phyloP scores from a whole-genome alignment of 352 stramenopile genomes.

The Phytophthora meadii region DNA sequence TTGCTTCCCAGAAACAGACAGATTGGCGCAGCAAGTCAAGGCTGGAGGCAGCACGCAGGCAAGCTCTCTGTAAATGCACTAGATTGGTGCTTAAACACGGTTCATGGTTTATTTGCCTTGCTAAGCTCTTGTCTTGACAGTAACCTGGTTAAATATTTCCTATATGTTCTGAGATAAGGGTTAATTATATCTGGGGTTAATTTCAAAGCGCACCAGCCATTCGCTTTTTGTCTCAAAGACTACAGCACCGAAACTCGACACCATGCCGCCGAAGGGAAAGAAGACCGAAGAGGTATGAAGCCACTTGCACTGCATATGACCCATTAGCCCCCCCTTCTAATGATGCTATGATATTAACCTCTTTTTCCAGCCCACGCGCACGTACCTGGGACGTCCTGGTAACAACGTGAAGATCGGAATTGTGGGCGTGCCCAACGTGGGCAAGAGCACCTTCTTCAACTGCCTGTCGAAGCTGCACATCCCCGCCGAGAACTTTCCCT shows the following conservation, averaged over 20 bases:
- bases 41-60: conserved; percentile 47
- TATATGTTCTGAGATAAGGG: conserved; percentile 2
- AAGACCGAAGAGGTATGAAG: conserved; percentile 71
- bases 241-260: conserved; percentile 17
- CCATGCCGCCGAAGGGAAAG: conserved; percentile 86
- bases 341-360: neutral
- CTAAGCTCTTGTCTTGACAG: neutral
- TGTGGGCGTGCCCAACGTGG: conserved; percentile 99
- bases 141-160: neutral
- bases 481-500: conserved; percentile 93
- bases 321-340: neutral
- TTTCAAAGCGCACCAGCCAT: conserved; percentile 33
- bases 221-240: conserved; percentile 29
- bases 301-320: neutral
- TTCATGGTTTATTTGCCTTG: conserved; percentile 25
- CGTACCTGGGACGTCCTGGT: conserved; percentile 84
- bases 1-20: conserved; percentile 60
- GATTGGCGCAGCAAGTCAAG: conserved; percentile 69
- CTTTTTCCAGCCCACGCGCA: conserved; percentile 44
- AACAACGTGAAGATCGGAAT: conserved; percentile 99
- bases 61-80: conserved; percentile 38
- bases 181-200: conserved; percentile 5
- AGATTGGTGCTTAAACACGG: conserved; percentile 12
- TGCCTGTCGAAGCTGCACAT: conserved; percentile 96
- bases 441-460: conserved; percentile 99